Evolutionary conservation across 192 early-diverging fungal genomes (phyloP).

Genomic region (Phycomyces nitens): DNA sequence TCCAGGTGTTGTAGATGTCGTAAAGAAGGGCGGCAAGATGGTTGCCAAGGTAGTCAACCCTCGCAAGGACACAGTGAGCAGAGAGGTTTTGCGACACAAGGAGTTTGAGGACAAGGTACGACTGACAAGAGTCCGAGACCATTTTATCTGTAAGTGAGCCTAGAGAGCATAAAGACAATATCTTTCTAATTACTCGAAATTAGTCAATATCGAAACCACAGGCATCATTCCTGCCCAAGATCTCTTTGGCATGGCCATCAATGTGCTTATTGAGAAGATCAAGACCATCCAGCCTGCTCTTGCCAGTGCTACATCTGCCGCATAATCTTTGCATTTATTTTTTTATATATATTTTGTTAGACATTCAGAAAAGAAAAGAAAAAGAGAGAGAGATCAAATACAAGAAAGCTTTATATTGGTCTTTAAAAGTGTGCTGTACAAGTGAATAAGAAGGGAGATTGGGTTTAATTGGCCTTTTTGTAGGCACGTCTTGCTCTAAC

Average conservation of each 20-base stretch:
- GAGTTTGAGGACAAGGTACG: conserved; percentile 90
- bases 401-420: too few species aligned
- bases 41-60: conserved; percentile 83
- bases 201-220: conserved; percentile 84
- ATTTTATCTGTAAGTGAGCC: conserved; percentile 87
- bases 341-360: background rate
- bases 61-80: conserved; percentile 91
- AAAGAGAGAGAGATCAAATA: background rate
- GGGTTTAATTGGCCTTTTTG: background rate
- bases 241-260: conserved; percentile 73
- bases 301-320: conserved; percentile 27
- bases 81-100: conserved; percentile 88
- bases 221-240: conserved; percentile 76
- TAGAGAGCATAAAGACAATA: background rate
- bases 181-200: too few species aligned
- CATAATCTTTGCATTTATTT: conserved; percentile 1
- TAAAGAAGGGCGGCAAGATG: conserved; percentile 59
- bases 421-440: background rate
- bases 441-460: background rate
- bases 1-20: conserved; percentile 78
- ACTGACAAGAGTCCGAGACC: conserved; percentile 88
- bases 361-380: background rate
- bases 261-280: conserved; percentile 81
- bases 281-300: conserved; percentile 34
- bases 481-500: conserved; percentile 54